phyloP scores from a whole-genome alignment of 441 rosid genomes.

The Bruguiera hainesii region DNA sequence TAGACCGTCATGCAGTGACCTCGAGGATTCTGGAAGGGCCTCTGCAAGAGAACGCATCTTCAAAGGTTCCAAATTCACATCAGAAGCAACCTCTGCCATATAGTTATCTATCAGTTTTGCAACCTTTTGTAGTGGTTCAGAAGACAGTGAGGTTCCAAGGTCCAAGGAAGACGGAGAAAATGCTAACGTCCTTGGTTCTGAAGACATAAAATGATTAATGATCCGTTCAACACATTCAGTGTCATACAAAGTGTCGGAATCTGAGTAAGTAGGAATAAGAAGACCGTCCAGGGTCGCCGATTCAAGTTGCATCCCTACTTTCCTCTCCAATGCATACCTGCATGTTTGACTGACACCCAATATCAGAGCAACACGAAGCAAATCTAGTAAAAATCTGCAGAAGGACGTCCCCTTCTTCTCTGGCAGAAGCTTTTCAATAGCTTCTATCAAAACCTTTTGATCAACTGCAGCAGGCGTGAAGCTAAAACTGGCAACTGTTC shows the following conservation, averaged over 20 bases:
- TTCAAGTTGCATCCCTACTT: conserved; percentile 85
- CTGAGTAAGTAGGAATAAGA: conserved; percentile 81
- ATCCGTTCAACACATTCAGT: conserved; percentile 68
- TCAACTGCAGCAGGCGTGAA: conserved; percentile 58
- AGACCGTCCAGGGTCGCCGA: conserved; percentile 78
- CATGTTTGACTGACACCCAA: conserved; percentile 55
- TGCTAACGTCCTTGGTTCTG: conserved; percentile 41
- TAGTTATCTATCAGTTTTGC: conserved; percentile 73
- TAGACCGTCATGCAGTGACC: conserved; percentile 78
- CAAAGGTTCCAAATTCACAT: conserved; percentile 76
- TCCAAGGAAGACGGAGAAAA: conserved; percentile 75
- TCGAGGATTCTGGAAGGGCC: conserved; percentile 77
- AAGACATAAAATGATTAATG: conserved; percentile 52
- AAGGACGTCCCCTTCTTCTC: conserved; percentile 78
- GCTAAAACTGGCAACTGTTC: conserved; percentile 68
- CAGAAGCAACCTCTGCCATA: conserved; percentile 95
- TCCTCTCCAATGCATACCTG: conserved; percentile 58
- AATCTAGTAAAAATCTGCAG: conserved; percentile 77
- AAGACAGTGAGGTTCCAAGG: conserved; percentile 59
- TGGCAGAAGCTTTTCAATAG: conserved; percentile 64
- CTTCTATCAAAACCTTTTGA: conserved; percentile 66
- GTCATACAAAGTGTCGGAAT: conserved; percentile 73
- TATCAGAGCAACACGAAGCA: conserved; percentile 77
- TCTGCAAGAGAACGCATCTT: conserved; percentile 71
- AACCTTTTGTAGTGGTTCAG: conserved; percentile 54